Evolutionary conservation across 768 basidiomycete species (phyloP).

Genomic region (Trametes cingulata): DNA sequence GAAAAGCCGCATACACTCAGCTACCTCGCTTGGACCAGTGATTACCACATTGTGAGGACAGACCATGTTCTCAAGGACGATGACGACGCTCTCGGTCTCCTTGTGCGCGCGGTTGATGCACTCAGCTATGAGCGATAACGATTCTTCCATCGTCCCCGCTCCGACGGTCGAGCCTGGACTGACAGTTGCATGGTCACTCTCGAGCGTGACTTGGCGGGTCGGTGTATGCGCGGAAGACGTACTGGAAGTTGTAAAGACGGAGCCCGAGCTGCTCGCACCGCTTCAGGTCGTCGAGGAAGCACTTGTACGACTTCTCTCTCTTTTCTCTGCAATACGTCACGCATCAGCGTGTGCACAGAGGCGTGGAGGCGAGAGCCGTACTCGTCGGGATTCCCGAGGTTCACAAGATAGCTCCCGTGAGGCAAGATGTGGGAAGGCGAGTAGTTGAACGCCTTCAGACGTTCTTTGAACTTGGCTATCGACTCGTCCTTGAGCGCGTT

Average conservation of each 20-base stretch:
- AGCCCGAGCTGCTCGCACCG: conserved; percentile 79
- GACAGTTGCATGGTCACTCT: background rate
- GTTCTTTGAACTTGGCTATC: conserved; percentile 57
- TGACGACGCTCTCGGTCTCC: conserved; percentile 55
- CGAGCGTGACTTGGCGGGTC: no score
- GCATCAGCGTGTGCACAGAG: background rate
- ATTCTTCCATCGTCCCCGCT: conserved; percentile 56
- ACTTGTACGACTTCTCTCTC: conserved; percentile 69
- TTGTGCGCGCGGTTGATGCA: conserved; percentile 75
- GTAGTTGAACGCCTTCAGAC: conserved; percentile 65
- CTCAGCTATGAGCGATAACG: conserved; percentile 64
- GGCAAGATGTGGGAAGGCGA: conserved; percentile 64
- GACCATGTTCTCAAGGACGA: conserved; percentile 86
- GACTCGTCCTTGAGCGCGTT: conserved; percentile 55
- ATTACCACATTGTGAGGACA: conserved; percentile 2
- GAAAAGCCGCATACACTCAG: no score
- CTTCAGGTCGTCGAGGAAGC: conserved; percentile 81
- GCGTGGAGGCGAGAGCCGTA: conserved; percentile 37
- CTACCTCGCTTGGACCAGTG: no score
- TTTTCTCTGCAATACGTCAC: conserved; percentile 46
- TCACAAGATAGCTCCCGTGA: conserved; percentile 85
- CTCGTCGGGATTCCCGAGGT: conserved; percentile 79
- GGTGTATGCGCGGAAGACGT: conserved; percentile 32
- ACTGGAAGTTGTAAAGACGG: conserved; percentile 85
- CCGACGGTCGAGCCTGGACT: conserved; percentile 88